A percentile compares a stretch with the other conserved stretches of the same genome.
These are phyloP conservation scores for Hansfordia pulvinata DNA, from an alignment of 2,329 filamentous ascomycete genomes.

Conservation along the genomic window DNA sequence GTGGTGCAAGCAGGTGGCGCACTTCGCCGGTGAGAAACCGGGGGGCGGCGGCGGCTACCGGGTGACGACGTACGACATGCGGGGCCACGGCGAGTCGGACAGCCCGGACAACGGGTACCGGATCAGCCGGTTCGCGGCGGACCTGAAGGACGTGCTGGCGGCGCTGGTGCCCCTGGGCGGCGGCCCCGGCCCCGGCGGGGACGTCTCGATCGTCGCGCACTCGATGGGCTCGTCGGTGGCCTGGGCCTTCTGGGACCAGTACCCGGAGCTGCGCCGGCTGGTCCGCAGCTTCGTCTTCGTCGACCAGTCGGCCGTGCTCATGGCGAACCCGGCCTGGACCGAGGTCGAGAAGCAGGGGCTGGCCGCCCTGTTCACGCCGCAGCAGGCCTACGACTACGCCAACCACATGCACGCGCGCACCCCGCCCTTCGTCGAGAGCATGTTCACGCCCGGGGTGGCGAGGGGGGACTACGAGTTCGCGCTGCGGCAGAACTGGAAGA, in stretches of 20 bases:
- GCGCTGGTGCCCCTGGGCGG: conserved; percentile 16
- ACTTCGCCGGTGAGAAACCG: no score
- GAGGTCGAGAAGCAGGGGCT: conserved; percentile 8
- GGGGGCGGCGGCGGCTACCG: conserved; percentile 13
- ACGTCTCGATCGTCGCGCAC: conserved; percentile 18
- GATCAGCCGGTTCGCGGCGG: conserved; percentile 14
- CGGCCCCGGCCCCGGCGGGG: no score
- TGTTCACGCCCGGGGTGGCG: conserved; percentile 11
- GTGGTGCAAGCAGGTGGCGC: conserved; percentile 16
- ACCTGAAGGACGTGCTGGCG: conserved; percentile 13
- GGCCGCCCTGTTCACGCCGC: conserved; percentile 10
- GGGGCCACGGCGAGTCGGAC: conserved; percentile 20
- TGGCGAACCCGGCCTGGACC: conserved; percentile 14
- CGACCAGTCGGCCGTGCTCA: conserved; percentile 15
- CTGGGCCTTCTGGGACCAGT: conserved; percentile 19
- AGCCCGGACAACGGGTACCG: conserved; percentile 16
- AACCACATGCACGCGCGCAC: conserved; percentile 7
- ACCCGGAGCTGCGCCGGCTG: conserved; percentile 10
- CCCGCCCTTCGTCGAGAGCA: no score
- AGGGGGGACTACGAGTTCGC: conserved; percentile 13
- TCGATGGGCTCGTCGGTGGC: conserved; percentile 19
- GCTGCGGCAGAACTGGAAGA: conserved; percentile 11
- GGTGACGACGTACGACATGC: conserved; percentile 17
- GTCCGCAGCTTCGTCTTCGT: conserved; percentile 14
- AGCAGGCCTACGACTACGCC: conserved; percentile 6